Conservation (phyloP, 2,329 filamentous ascomycete species). For the Biscogniauxia marginata region DNA sequence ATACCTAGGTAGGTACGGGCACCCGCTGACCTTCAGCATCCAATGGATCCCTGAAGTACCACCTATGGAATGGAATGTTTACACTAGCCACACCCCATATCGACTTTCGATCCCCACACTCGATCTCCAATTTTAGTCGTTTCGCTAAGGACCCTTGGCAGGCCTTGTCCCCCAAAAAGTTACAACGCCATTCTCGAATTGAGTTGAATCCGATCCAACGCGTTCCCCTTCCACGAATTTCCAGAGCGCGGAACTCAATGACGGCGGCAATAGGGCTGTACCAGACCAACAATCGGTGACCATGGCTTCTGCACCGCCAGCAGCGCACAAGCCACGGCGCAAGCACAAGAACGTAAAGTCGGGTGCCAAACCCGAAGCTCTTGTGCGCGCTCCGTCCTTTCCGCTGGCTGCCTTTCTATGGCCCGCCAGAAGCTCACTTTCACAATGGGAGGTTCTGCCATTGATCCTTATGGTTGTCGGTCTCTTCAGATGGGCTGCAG, state of each 20-base stretch:
- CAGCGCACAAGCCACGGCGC: constrained; percentile 60
- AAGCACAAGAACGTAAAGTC: constrained; percentile 51
- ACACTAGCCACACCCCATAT: too few species aligned
- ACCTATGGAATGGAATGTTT: too few species aligned
- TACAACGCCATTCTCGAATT: too few species aligned
- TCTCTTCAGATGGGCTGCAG: constrained; percentile 88
- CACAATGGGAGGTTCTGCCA: constrained; percentile 90
- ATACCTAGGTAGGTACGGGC: too few species aligned
- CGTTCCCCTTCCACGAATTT: background rate
- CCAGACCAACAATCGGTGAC: constrained; percentile 29
- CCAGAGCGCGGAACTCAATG: constrained; percentile 20
- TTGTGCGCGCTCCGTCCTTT: constrained; percentile 68
- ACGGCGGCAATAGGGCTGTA: constrained; percentile 8
- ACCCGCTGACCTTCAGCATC: too few species aligned
- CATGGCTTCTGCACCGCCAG: constrained; percentile 51
- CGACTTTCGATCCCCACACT: too few species aligned
- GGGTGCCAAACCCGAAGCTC: constrained; percentile 40
- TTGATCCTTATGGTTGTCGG: constrained; percentile 86
- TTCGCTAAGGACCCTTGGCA: too few species aligned
- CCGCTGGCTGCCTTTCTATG: constrained; percentile 92
- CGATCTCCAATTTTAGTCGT: too few species aligned
- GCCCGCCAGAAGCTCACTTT: constrained; percentile 79
- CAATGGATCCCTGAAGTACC: too few species aligned
- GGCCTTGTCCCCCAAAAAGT: too few species aligned
- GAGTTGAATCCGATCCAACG: too few species aligned